Base-by-base conservation (phyloP, 2,329 filamentous ascomycete species). In the Aspergillus fumigatiaffinis region DNA sequence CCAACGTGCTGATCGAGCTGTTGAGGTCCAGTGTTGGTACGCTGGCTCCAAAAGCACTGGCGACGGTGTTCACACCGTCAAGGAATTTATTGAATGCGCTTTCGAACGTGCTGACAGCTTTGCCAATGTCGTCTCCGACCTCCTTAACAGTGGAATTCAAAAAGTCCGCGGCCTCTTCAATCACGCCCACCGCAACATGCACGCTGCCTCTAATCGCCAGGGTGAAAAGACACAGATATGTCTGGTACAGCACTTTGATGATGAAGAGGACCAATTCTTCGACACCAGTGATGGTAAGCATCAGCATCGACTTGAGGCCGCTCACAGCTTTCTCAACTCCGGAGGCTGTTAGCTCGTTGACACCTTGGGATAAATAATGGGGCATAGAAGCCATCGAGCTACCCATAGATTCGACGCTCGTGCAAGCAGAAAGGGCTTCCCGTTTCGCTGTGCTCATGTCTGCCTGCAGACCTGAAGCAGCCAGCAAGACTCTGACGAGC, bases 341-440 rank as follows among this genome's bases (percentile, higher is more conserved):
- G 50, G 82, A 82, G 32, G 91, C 90, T 7, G 91, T 89, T 65
- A 97, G 78, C 58, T 91, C 84, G 76, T 99, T 99, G 71, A 97
- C 87, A 54, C 94, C 94, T 52, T 84, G 80, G 1, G 92, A 90
- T 71, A 97, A 87, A 77, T 96, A 97, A 75, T 97, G 89, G 56
- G 94, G 94, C 92, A 97, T 96, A 41, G 94, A 97, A 42, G 93
- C 94, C 91, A 99, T 93, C 59, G 91, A 84, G 72, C 92, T 97
- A 61, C 93, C 94, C 65, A 96, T 85, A 64, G 91, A 91, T 78
- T 99, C 93, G 50, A 97, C 93, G 72, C 90, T 89, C 57, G 87
- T 91, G 75, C 94, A 99, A 62, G 93, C 92, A 53, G 90, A 88
- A 53, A 96, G 83, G 25, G 94, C 93, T 79, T 96, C 87, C 55